Evolutionary conservation across 2,329 filamentous ascomycete species (phyloP).

Genomic region (Thermothelomyces thermophilus): DNA sequence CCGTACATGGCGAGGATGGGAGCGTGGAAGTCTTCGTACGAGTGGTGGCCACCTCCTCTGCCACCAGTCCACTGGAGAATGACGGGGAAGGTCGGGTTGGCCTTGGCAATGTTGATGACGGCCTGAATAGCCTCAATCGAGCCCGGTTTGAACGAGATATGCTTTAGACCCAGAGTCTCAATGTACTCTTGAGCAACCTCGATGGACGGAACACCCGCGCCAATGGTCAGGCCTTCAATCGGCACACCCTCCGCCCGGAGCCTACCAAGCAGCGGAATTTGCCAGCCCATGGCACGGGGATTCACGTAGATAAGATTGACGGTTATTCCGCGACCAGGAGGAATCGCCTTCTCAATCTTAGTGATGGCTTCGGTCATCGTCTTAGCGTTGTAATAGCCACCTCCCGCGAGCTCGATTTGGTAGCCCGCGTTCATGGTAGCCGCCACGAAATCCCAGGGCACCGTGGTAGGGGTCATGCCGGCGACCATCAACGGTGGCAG

Average conservation of each 20-base stretch:
- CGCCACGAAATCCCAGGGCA: slow-evolving; percentile 85
- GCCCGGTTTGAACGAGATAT: slow-evolving; percentile 91
- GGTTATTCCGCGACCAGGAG: slow-evolving; percentile 78
- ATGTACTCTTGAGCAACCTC: slow-evolving; percentile 94
- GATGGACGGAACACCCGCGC: slow-evolving; percentile 87
- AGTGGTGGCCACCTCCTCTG: slow-evolving; percentile 89
- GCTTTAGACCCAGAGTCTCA: slow-evolving; percentile 83
- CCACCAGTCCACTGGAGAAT: slow-evolving; percentile 94
- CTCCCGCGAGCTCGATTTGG: slow-evolving; percentile 82
- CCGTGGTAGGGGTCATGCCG: slow-evolving; percentile 88
- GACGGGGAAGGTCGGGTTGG: slow-evolving; percentile 90
- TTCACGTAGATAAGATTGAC: slow-evolving; percentile 90
- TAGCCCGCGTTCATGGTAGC: slow-evolving; percentile 95
- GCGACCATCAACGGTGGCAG: slow-evolving; percentile 84
- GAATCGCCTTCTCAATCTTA: slow-evolving; percentile 80
- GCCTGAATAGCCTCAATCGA: slow-evolving; percentile 82
- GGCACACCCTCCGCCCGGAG: slow-evolving; percentile 80
- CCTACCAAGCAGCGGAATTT: slow-evolving; percentile 76
- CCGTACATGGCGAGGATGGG: slow-evolving; percentile 88
- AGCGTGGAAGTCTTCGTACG: slow-evolving; percentile 91
- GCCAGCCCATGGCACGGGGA: slow-evolving; percentile 84
- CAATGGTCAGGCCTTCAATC: slow-evolving; percentile 87
- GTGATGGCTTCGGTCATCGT: slow-evolving; percentile 74
- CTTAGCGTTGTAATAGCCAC: slow-evolving; percentile 79
- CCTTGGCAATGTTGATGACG: slow-evolving; percentile 87